Evolutionary conservation across 169 alveolate genomes (phyloP).

Genomic region (Miamiensis avidus): DNA sequence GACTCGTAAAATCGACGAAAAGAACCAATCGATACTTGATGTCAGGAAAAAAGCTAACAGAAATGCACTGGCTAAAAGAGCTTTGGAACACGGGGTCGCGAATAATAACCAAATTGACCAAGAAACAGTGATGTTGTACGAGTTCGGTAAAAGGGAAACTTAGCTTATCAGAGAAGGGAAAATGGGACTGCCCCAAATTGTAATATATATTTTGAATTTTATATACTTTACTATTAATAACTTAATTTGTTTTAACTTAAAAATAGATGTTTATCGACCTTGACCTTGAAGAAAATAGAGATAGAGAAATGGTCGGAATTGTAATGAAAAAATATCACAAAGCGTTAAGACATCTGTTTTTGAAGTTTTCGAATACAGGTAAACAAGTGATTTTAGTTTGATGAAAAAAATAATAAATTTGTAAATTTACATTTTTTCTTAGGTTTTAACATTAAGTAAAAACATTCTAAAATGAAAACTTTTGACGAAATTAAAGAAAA

Average conservation of each 20-base stretch:
- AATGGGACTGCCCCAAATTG: neutral
- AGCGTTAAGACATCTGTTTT: conserved; percentile 31
- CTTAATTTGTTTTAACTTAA: too few species aligned
- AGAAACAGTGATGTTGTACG: conserved; percentile 30
- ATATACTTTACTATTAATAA: too few species aligned
- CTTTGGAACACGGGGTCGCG: conserved; percentile 47
- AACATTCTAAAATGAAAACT: conserved; percentile 15
- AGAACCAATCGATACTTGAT: conserved; percentile 1
- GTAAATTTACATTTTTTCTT: too few species aligned
- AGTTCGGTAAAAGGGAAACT: conserved; percentile 25
- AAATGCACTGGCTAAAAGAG: conserved; percentile 35
- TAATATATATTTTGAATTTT: too few species aligned
- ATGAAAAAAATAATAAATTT: too few species aligned
- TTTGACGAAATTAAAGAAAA: conserved; percentile 39
- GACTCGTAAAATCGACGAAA: conserved; percentile 15
- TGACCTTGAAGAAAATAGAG: conserved; percentile 40
- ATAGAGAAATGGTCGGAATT: conserved; percentile 6
- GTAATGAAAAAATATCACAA: conserved; percentile 38
- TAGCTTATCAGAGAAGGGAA: conserved; percentile 18
- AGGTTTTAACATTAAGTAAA: conserved; percentile 15
- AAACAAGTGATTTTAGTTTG: too few species aligned
- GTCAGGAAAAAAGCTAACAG: conserved; percentile 26
- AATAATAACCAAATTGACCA: conserved; percentile 20
- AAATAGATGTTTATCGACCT: conserved; percentile 24
- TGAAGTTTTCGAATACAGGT: conserved; percentile 46